These are phyloP conservation scores for Xylaria hypoxylon DNA, from an alignment of 2,329 filamentous ascomycete species.

Conservation along the genomic window DNA sequence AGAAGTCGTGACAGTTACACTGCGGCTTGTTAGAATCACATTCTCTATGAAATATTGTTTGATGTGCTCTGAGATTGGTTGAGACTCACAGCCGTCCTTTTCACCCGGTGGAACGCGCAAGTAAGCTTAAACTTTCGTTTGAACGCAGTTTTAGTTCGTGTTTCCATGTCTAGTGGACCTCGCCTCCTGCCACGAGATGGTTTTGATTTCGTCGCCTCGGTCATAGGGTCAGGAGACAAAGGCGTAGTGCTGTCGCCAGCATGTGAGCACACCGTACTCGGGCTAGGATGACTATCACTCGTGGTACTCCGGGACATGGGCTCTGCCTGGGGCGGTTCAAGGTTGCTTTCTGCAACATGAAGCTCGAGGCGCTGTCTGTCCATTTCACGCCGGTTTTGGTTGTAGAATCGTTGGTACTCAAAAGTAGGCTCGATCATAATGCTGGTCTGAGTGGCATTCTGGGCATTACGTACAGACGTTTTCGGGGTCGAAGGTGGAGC, in stretches of 20 bases:
- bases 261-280: conserved; percentile 43
- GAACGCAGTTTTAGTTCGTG: conserved; percentile 46
- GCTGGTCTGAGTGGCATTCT: conserved; percentile 23
- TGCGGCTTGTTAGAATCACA: conserved; percentile 39
- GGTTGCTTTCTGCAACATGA: conserved; percentile 43
- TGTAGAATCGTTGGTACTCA: conserved; percentile 47
- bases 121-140: conserved; percentile 49
- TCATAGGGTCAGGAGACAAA: conserved; percentile 32
- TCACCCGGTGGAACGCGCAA: conserved; percentile 44
- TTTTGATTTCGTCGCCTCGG: conserved; percentile 32
- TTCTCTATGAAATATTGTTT: background rate
- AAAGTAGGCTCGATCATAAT: conserved; percentile 46
- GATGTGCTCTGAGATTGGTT: background rate
- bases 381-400: conserved; percentile 45
- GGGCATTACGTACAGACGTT: conserved; percentile 32
- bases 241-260: conserved; percentile 35
- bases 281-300: conserved; percentile 40
- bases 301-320: conserved; percentile 42
- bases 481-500: conserved; percentile 25
- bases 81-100: conserved; percentile 46
- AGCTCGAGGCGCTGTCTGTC: conserved; percentile 40
- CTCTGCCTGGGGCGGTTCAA: conserved; percentile 38
- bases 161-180: conserved; percentile 45
- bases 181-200: conserved; percentile 47
- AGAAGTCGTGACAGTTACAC: conserved; percentile 51